Evolutionary conservation across 768 basidiomycete genomes (phyloP).

Genomic region (Tubosaeta sp.): DNA sequence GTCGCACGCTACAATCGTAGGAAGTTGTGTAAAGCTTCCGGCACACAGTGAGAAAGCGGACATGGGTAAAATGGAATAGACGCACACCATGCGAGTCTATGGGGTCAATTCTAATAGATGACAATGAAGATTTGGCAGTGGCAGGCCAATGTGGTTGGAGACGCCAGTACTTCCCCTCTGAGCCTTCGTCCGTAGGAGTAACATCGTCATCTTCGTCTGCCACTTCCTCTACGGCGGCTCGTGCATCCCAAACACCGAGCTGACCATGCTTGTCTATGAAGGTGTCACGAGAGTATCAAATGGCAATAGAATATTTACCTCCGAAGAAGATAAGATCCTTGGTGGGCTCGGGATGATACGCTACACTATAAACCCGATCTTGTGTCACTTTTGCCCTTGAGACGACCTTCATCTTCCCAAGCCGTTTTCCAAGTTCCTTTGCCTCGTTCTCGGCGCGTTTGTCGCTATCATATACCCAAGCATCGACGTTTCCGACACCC

Average conservation of each 20-base stretch:
- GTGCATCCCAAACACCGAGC: constrained; percentile 84
- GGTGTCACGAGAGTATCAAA: constrained; percentile 1
- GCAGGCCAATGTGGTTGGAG: constrained; percentile 84
- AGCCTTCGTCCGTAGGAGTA: constrained; percentile 35
- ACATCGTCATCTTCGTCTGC: constrained; percentile 61
- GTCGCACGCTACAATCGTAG: constrained; percentile 77
- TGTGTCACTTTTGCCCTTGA: constrained; percentile 78
- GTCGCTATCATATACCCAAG: constrained; percentile 47
- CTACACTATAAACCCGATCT: constrained; percentile 70
- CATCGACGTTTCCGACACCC: constrained; percentile 43
- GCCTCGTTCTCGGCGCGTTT: constrained; percentile 47
- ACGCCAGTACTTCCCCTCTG: constrained; percentile 76
- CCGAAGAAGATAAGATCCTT: constrained; percentile 89
- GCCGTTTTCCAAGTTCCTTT: constrained; percentile 47
- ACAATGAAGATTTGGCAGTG: constrained; percentile 74
- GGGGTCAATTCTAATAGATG: constrained; percentile 73
- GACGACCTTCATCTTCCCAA: constrained; percentile 58
- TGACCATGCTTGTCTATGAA: constrained; percentile 75
- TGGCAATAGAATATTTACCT: constrained; percentile 36
- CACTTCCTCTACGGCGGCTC: constrained; percentile 60
- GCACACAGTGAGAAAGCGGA: neutral
- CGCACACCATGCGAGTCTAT: constrained; percentile 67
- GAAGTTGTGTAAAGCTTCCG: constrained; percentile 72
- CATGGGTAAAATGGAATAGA: neutral
- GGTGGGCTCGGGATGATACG: constrained; percentile 74